A percentile compares a stretch with the other conserved stretches of the same genome.
Evolutionary conservation across 1,284 basidiomycete genomes (phyloP).

Genomic region (Ceratobasidium sp.): DNA sequence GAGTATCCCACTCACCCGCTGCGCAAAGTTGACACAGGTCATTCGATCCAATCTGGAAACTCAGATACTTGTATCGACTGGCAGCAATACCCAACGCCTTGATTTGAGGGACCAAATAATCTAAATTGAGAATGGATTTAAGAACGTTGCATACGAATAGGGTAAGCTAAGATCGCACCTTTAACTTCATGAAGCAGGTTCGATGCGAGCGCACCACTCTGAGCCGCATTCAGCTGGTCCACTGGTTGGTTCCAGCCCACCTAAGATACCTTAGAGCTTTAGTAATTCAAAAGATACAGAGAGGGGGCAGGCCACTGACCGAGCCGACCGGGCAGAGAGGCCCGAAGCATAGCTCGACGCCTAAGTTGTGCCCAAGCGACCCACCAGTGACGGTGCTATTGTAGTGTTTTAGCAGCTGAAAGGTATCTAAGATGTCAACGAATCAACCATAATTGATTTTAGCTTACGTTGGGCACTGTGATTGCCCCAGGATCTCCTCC

Average conservation of each 20-base stretch:
- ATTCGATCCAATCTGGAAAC: slow-evolving; percentile 59
- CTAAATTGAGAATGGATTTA: slow-evolving; percentile 48
- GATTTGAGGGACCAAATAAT: slow-evolving; percentile 56
- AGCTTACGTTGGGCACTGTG: slow-evolving; percentile 55
- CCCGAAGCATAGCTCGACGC: slow-evolving; percentile 49
- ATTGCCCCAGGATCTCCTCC: slow-evolving; percentile 56
- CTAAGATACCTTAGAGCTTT: slow-evolving; percentile 14
- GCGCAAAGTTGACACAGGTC: slow-evolving; percentile 59
- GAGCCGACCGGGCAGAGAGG: slow-evolving; percentile 41
- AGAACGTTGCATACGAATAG: too few relatives aligned
- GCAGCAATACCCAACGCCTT: slow-evolving; percentile 50
- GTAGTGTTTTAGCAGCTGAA: slow-evolving; percentile 49
- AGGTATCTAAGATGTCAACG: background rate
- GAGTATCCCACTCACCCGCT: slow-evolving; percentile 51
- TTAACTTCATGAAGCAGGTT: slow-evolving; percentile 49
- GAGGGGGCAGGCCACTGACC: background rate
- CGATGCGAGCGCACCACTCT: slow-evolving; percentile 49
- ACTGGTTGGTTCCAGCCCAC: slow-evolving; percentile 49
- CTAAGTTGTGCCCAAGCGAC: slow-evolving; percentile 45
- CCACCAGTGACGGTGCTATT: slow-evolving; percentile 44
- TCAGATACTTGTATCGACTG: slow-evolving; percentile 58
- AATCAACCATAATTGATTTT: background rate
- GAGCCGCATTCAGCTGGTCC: slow-evolving; percentile 49
- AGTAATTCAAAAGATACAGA: background rate
- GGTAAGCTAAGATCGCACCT: slow-evolving; percentile 42